Base-by-base conservation (phyloP, 2,329 filamentous ascomycete species). In the Aureobasidium sp. region DNA sequence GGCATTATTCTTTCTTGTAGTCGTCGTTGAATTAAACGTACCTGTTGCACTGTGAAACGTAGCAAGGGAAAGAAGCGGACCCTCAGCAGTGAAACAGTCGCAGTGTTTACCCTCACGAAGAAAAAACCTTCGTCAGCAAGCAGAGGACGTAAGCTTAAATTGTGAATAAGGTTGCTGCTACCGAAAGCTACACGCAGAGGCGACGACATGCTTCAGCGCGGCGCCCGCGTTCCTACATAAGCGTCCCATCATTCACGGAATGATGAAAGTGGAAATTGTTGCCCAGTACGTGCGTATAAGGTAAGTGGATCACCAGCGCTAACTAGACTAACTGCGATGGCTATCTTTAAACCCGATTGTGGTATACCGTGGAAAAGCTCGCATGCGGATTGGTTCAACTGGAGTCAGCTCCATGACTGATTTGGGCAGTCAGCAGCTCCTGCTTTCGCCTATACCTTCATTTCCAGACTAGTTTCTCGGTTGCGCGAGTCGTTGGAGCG, bases 381-480 rank as follows among this genome's bases (percentile, higher is more conserved):
- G 31, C 37, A 35, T 14, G 14, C 39, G 24, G 11, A 42, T 33
- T 42, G 15, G 52, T 27, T n/a, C 15, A 29, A 8, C 27, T 24
- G n/a, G 15, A 15, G 22, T 27, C 37, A 42, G 31, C 37, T 14
- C n/a, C 31, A 17, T 53, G 49, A 19, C 15, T 33, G 47, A 33
- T 7, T 31, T 49, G 47, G 47, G 47, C 29, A 17, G 1, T 17
- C 22, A 47, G 22, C 44, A 47, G 44, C 47, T 19, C 48, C 48
- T 52, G 48, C 31, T 49, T 29, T 57, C 53, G 53, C 53, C 53
- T 57, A 35, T 37, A 45, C 53, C 35, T 45, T 33, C 39, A n/a
- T 22, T 17, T 44, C 3, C 4, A 19, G 53, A 33, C 39, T 57
- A 57, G 53, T 22, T 17, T 37, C 45, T 53, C 35, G 35, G 33